Conservation (phyloP, 441 rosid species). For the Mallotus japonicus region DNA sequence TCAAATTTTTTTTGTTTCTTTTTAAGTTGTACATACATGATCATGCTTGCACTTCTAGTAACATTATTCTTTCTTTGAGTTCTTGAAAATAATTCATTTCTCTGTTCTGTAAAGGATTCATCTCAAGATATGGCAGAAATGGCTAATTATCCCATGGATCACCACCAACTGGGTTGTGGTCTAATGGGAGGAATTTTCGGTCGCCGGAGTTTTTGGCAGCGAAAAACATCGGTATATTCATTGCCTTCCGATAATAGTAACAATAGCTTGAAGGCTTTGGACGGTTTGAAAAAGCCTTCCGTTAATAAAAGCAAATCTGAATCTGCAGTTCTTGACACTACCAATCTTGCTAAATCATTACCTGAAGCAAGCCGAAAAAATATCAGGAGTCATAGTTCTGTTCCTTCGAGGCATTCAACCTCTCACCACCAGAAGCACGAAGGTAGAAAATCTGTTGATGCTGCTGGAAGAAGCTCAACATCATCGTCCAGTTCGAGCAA, state of each 20-base stretch:
- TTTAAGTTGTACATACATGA: background rate
- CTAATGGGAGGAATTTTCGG: slow-evolving; percentile 50
- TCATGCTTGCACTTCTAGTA: slow-evolving; percentile 18
- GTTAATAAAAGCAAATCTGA: slow-evolving; percentile 26
- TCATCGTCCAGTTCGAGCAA: slow-evolving; percentile 37
- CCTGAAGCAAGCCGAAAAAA: slow-evolving; percentile 34
- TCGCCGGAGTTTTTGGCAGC: slow-evolving; percentile 37
- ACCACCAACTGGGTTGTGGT: slow-evolving; percentile 51
- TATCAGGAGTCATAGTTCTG: slow-evolving; percentile 22
- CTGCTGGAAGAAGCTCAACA: slow-evolving; percentile 41
- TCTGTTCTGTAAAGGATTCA: slow-evolving; percentile 10
- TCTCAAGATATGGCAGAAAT: slow-evolving; percentile 23
- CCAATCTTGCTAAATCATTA: slow-evolving; percentile 27
- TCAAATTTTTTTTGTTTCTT: background rate
- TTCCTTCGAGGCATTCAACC: slow-evolving; percentile 19
- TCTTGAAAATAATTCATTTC: background rate
- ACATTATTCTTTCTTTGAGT: background rate
- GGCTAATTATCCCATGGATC: slow-evolving; percentile 34
- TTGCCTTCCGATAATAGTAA: slow-evolving; percentile 24
- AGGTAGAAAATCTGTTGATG: slow-evolving; percentile 31
- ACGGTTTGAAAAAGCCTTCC: slow-evolving; percentile 31
- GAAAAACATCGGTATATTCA: slow-evolving; percentile 30
- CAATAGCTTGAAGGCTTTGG: slow-evolving; percentile 3
- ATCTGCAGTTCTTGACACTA: slow-evolving; percentile 20
- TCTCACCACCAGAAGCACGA: slow-evolving; percentile 22